Conservation (phyloP, 2,329 filamentous ascomycete genomes). For the Cordyceps cicadae region DNA sequence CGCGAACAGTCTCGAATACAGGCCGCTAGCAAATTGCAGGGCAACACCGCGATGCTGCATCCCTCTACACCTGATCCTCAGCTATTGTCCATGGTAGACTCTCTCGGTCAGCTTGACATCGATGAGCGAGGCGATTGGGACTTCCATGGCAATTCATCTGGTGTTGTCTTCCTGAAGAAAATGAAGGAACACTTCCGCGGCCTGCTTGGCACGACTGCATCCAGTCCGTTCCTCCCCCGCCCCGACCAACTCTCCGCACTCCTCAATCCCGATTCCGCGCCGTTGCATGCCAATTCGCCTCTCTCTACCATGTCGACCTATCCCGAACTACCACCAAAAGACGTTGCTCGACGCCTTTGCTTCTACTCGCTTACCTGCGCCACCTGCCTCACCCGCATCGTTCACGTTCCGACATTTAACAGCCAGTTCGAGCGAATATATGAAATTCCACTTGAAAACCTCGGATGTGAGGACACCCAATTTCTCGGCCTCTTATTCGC, state of each 20-base stretch:
- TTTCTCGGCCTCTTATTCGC: constrained; percentile 66
- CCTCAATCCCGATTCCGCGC: constrained; percentile 61
- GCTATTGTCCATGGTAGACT: constrained; percentile 89
- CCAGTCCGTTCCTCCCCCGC: constrained; percentile 50
- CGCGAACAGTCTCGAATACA: constrained; percentile 44
- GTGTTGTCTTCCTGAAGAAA: constrained; percentile 76
- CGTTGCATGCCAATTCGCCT: constrained; percentile 55
- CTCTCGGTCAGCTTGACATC: constrained; percentile 81
- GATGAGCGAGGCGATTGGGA: constrained; percentile 90
- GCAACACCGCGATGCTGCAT: constrained; percentile 22
- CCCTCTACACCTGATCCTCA: constrained; percentile 56
- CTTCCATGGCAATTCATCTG: constrained; percentile 89
- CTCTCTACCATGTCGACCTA: constrained; percentile 43
- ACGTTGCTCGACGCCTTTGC: constrained; percentile 44
- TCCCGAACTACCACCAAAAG: constrained; percentile 61
- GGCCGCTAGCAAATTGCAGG: constrained; percentile 33
- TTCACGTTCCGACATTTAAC: constrained; percentile 78
- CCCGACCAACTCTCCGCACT: constrained; percentile 40
- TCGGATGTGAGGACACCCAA: constrained; percentile 55
- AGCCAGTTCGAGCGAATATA: constrained; percentile 71
- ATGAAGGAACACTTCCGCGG: constrained; percentile 83
- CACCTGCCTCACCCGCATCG: constrained; percentile 55
- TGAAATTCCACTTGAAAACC: constrained; percentile 54
- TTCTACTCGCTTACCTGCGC: constrained; percentile 49
- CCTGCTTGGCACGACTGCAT: constrained; percentile 57